Evolutionary conservation across 179 eudicot species (phyloP).

Genomic region (Heliamphora pulchella): DNA sequence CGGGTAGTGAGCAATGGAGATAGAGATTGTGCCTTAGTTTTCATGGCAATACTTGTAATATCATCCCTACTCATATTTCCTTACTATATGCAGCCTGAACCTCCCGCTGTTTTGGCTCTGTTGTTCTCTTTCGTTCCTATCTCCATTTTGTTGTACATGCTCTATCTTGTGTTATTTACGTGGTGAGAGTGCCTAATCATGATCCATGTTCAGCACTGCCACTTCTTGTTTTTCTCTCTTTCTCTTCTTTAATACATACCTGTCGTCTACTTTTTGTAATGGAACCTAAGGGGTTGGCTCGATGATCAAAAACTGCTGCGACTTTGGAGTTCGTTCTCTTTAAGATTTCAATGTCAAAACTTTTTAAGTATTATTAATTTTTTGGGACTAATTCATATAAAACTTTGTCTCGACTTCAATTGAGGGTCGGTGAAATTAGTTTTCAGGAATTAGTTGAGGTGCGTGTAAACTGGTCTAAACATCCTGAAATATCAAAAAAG

Average conservation of each 20-base stretch:
- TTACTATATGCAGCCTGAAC: constrained; percentile 12
- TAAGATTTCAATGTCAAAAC: too few species aligned
- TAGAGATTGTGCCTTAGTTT: neutral
- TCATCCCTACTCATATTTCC: constrained; percentile 9
- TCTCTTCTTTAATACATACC: neutral
- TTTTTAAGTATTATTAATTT: too few species aligned
- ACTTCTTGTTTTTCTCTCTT: neutral
- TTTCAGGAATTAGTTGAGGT: too few species aligned
- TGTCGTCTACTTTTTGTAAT: neutral
- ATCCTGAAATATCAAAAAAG: too few species aligned
- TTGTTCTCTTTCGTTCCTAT: constrained; percentile 8
- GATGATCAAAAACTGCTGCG: too few species aligned
- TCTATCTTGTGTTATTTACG: neutral
- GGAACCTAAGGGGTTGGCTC: too few species aligned
- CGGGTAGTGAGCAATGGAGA: neutral
- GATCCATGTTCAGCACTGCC: neutral
- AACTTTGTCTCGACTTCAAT: too few species aligned
- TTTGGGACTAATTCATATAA: too few species aligned
- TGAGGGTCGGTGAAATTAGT: too few species aligned
- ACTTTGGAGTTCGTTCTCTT: too few species aligned
- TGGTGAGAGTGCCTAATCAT: neutral
- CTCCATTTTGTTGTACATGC: neutral
- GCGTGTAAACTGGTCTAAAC: too few species aligned
- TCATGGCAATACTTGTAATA: neutral
- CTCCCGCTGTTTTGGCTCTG: neutral